phyloP scores from a whole-genome alignment of 768 basidiomycete genomes.

The Pholiota conissans region DNA sequence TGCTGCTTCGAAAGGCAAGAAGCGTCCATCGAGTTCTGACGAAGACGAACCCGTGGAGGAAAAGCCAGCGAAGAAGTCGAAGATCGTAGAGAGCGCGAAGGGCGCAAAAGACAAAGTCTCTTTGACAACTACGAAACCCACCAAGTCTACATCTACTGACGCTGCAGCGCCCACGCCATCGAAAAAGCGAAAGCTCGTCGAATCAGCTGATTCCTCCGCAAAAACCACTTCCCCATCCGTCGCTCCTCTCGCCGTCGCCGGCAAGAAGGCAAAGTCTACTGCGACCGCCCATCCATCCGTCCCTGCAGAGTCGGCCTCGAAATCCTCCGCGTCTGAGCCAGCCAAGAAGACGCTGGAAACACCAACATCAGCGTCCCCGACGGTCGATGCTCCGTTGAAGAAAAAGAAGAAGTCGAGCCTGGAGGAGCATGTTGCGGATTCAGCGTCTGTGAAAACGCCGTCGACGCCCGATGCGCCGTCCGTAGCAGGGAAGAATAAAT shows the following conservation, averaged over 20 bases:
- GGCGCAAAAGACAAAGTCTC: conserved; percentile 12
- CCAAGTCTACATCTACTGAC: conserved; percentile 15
- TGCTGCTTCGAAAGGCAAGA: conserved; percentile 28
- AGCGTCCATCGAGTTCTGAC: conserved; percentile 36
- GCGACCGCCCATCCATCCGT: neutral
- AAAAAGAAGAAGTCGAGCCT: conserved; percentile 13
- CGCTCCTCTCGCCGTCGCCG: neutral
- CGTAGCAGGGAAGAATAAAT: conserved; percentile 14
- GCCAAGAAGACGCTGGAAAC: conserved; percentile 8
- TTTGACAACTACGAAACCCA: conserved; percentile 17
- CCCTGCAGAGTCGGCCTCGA: conserved; percentile 1
- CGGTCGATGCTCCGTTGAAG: conserved; percentile 15
- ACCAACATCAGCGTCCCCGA: neutral
- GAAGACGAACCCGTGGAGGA: conserved; percentile 37
- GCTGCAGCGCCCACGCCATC: conserved; percentile 10
- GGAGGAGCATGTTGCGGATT: neutral
- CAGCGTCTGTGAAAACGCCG: conserved; percentile 7
- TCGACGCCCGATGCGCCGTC: conserved; percentile 6
- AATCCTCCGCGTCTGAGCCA: conserved; percentile 8
- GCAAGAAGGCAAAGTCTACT: conserved; percentile 16
- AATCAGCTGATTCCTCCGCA: conserved; percentile 6
- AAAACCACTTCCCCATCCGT: conserved; percentile 8
- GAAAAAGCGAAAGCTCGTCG: conserved; percentile 19
- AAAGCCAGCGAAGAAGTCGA: conserved; percentile 47
- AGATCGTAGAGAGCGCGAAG: conserved; percentile 22